These are phyloP conservation scores for Neurospora sp. DNA, from an alignment of 2,329 filamentous ascomycete species.

Conservation along the genomic window DNA sequence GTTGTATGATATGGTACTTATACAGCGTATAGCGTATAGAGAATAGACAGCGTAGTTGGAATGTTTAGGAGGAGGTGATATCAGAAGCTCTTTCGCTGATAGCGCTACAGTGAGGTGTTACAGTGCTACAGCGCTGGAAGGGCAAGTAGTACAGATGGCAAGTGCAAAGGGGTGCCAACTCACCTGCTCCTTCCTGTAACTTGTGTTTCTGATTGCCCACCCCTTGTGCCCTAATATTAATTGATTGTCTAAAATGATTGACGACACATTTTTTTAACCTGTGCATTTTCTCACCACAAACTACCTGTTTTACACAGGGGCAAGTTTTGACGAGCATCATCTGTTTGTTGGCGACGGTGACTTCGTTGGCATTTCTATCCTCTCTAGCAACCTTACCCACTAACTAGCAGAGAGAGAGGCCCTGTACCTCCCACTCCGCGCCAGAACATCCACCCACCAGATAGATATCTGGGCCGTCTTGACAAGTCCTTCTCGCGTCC, in stretches of 20 bases:
- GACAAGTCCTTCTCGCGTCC: neutral
- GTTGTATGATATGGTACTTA: neutral
- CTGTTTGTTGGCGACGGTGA: neutral
- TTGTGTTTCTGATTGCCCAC: neutral
- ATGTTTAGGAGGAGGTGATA: neutral
- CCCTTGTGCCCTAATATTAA: neutral
- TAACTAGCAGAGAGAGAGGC: neutral
- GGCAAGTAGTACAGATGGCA: neutral
- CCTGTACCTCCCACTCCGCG: neutral
- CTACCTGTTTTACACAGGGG: neutral
- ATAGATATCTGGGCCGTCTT: neutral
- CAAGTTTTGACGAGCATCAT: neutral
- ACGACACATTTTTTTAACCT: neutral
- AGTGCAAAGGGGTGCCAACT: neutral
- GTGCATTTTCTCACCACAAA: neutral
- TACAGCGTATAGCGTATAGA: neutral
- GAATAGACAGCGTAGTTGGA: neutral
- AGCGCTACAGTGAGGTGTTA: neutral
- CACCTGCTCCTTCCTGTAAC: neutral
- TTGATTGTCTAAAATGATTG: neutral
- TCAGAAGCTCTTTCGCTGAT: neutral
- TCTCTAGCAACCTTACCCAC: neutral
- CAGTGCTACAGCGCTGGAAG: neutral
- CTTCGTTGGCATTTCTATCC: neutral
- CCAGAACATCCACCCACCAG: neutral